phyloP scores from a whole-genome alignment of 495 filamentous ascomycete genomes.

The Darksidea phi region DNA sequence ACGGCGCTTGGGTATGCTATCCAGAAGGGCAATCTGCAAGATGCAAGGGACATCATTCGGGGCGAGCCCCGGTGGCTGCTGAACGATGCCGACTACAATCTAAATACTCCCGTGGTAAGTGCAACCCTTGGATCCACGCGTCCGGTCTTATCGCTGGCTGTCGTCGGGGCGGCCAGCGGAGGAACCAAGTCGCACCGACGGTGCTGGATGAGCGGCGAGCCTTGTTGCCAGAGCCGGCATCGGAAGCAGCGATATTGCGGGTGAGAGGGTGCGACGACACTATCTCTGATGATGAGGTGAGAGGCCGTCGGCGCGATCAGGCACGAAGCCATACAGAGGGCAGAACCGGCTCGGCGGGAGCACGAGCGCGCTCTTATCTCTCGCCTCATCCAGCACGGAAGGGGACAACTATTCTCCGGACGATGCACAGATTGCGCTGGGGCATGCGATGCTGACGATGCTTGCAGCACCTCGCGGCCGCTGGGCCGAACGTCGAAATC shows the following conservation, averaged over 20 bases:
- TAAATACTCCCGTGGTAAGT: constrained; percentile 79
- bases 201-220: background rate
- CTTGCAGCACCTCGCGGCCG: constrained; percentile 64
- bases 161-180: too few species aligned
- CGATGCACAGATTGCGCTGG: constrained; percentile 29
- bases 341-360: constrained; percentile 22
- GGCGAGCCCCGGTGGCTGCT: constrained; percentile 66
- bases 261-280: constrained; percentile 28
- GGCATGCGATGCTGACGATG: constrained; percentile 15
- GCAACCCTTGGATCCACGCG: constrained; percentile 16
- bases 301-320: constrained; percentile 27
- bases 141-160: too few species aligned
- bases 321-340: constrained; percentile 24
- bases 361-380: constrained; percentile 33
- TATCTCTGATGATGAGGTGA: constrained; percentile 31
- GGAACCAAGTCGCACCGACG: constrained; percentile 10
- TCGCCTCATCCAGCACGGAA: constrained; percentile 25
- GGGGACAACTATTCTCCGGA: constrained; percentile 19
- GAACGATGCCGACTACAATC: constrained; percentile 79
- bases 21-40: constrained; percentile 64
- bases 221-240: constrained; percentile 22
- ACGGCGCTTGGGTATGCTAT: constrained; percentile 81
- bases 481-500: constrained; percentile 58
- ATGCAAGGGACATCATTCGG: constrained; percentile 64
- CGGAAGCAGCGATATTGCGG: constrained; percentile 22